These are phyloP conservation scores for Coix lacrymajobi DNA, from an alignment of 176 grass and related monocot species.

Conservation along the genomic window DNA sequence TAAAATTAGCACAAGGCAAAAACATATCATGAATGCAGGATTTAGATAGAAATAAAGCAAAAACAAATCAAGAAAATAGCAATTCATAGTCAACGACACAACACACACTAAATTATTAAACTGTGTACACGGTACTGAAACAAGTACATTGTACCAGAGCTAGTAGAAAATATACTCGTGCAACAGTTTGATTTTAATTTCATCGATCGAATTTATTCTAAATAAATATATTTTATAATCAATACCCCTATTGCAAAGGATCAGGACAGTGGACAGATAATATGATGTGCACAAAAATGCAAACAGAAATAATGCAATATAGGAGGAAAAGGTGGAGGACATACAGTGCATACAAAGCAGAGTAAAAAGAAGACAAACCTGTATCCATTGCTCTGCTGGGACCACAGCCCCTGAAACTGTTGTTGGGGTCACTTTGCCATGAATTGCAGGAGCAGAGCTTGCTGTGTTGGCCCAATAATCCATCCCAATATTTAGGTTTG, in stretches of 20 bases:
- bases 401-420: conserved; percentile 38
- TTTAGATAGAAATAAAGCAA: not conserved
- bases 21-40: not conserved
- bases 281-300: not conserved
- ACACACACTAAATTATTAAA: not conserved
- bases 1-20: not conserved
- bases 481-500: conserved; percentile 93
- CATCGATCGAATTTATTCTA: not conserved
- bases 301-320: conserved; percentile 6
- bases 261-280: not conserved
- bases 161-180: not conserved
- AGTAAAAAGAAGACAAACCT: conserved; percentile 46
- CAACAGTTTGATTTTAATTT: conserved; percentile 8
- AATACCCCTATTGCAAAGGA: not conserved
- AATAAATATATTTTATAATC: not conserved
- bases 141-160: not conserved
- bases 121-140: not conserved
- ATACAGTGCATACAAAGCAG: not conserved
- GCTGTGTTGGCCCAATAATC: conserved; percentile 64
- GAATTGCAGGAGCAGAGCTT: conserved; percentile 42
- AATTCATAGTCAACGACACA: not conserved
- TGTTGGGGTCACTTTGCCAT: conserved; percentile 43
- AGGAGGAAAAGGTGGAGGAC: not conserved
- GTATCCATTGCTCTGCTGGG: conserved; percentile 75
- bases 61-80: not conserved